Base-by-base conservation (phyloP, 208 protist species). In the Crithidia sp. region DNA sequence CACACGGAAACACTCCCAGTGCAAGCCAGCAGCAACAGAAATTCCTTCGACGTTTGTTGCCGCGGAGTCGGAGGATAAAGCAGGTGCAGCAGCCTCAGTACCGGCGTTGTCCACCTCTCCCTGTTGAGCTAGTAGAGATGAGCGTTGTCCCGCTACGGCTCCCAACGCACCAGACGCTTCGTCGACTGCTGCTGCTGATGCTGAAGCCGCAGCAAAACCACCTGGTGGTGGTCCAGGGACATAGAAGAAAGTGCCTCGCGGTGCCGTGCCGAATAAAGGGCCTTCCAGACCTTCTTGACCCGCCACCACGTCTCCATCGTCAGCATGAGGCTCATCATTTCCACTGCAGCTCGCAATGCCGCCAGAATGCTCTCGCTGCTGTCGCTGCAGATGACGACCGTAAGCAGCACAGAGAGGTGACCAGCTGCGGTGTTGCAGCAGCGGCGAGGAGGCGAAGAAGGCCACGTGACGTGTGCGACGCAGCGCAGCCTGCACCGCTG, bases 1-100 rank as follows among this genome's bases (percentile, higher is more conserved):
- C 6, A 92, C 84, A 40, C 84, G 82, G 67, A 83, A 86, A 45
- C 83, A 82, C 63, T 92, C 82, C 84, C 76, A 75, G 43, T 56
- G 45, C 5, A 61, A 61, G 17, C 61, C 40, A 41, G 16, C 39
- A 55, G 61, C 12, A 5, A 17, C 5, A 4, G 36, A 43, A 43
- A 9, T n/a, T 37, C 39, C 47, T 56, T 17, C 47, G 56, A 12
- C 13, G 17, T 41, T 39, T 17, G 19, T 44, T 13, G 28, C 28
- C 0, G 28, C 28, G 28, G 28, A 28, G 28, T 28, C 28, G 28
- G 28, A 28, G 28, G 28, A 28, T 28, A 28, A 28, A 28, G 28
- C 28, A 28, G 28, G 28, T 28, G 28, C 28, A 28, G 28, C 28
- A 28, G 28, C 28, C 28, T 28, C 28, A 28, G 28, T 28, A 28